A percentile compares a stretch with the other conserved stretches of the same genome.
phyloP scores from a whole-genome alignment of 495 filamentous ascomycete species.

The Hypoxylon fragiforme region DNA sequence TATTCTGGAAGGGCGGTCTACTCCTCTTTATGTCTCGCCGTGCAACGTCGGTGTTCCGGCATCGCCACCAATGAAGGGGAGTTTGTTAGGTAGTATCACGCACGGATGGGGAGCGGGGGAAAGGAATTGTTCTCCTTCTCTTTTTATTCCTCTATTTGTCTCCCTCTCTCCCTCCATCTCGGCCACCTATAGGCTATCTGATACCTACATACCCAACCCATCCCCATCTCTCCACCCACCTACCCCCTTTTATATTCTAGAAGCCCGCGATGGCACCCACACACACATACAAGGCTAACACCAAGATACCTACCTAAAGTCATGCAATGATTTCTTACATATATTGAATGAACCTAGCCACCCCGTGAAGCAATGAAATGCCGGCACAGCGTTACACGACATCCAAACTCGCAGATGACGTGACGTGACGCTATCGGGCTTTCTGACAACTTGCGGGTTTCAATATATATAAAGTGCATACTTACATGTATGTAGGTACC shows the following conservation, averaged over 20 bases:
- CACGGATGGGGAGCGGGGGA: slow-evolving; percentile 18
- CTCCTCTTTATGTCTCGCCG: slow-evolving; percentile 15
- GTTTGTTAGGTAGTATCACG: slow-evolving; percentile 8
- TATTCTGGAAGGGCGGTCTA: slow-evolving; percentile 1
- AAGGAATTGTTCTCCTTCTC: too few species aligned
- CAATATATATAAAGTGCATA: too few species aligned
- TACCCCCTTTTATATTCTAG: slow-evolving; percentile 1
- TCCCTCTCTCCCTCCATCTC: too few species aligned
- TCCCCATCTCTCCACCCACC: slow-evolving; percentile 1
- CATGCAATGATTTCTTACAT: slow-evolving; percentile 9
- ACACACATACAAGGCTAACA: too few species aligned
- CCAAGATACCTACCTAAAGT: too few species aligned
- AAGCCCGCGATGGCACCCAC: slow-evolving; percentile 10
- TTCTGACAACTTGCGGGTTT: too few species aligned
- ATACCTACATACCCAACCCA: slow-evolving; percentile 25
- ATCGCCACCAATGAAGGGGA: slow-evolving; percentile 18
- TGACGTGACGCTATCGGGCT: too few species aligned
- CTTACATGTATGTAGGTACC: too few species aligned
- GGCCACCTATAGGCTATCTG: slow-evolving; percentile 15
- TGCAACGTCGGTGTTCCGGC: slow-evolving; percentile 29
- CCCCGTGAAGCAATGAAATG: background rate
- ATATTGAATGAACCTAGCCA: too few species aligned
- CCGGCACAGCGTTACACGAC: slow-evolving; percentile 2
- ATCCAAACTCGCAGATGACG: slow-evolving; percentile 1
- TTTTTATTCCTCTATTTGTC: too few species aligned